Evolutionary conservation across 2,329 filamentous ascomycete species (phyloP), one percentile per base, ranked within the genome.

Genomic region (Penicillium sp.): DNA sequence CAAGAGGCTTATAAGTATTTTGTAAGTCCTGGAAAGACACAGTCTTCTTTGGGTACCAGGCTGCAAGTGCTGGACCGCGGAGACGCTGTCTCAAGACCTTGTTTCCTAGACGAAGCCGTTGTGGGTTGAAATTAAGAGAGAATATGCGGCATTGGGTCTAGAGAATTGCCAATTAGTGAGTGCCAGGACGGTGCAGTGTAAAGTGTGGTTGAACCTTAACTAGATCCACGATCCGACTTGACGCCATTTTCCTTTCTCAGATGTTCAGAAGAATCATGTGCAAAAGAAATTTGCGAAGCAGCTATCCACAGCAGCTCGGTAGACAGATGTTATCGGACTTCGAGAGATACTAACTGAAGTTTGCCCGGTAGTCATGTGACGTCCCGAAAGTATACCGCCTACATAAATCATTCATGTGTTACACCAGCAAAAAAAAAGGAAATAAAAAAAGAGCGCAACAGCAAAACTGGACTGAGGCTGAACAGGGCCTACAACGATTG

Each of bases 141-240:
- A 97, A 99, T 78, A 97, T 85, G 73, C 87, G 85, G 82, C 91
- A 96, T 88, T 92, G 91, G 70, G 84, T 84, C 92, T 97, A 10
- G 17, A 48, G n/a, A 16, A 40, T 28, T 38, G 14, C 17, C 16
- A 12, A 17, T 61, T 22, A 59, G 53, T 47, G 37, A 42, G 16
- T n/a, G 25, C 6, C 28, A 41, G 11, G 17, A 36, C 11, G 28
- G 37, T 17, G 5, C 2, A 14, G 45, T 14, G 10, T 19, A 43
- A 12, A n/a, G n/a, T 14, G 19, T 17, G 26, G 17, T 43, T 65
- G 43, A 75, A 90, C 91, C 87, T 91, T 91, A 80, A 93, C 84
- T 61, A 96, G 83, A 71, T 91, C 88, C 45, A 85, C 60, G 33
- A 85, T 72, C 45, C 83, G 79, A 47, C 72, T 73, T 57, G 80